Evolutionary conservation across 495 filamentous ascomycete species (phyloP), one percentile per base, ranked within the genome.

Genomic region (Platismatia glauca): DNA sequence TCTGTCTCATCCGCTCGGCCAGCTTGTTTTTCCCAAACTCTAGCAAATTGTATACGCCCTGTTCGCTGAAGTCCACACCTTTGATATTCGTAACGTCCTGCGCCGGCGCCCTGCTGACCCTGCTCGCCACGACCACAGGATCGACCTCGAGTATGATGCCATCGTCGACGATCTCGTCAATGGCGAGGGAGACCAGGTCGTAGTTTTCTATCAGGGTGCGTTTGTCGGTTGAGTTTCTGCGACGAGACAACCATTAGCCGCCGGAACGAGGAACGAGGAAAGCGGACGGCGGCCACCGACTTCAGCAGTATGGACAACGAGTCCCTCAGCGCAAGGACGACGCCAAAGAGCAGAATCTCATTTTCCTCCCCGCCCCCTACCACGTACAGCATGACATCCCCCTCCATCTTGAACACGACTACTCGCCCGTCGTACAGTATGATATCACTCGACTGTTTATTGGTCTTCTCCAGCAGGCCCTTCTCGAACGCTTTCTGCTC

Each of bases 191-290:
- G 61, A 96, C 89, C 12, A 86, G 82, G 71, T 97, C 94, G 78
- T 97, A 98, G 81, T 97, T 96, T 76, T 99, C 94, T 70, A 97
- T 85, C 64, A 97, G 89, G 13, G 93, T 97, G 64, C 94, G 89
- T 80, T 96, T 96, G 79, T 99, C 94, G 59, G 91, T 91, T 31
- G 90, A 89, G 76, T 92, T 92, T 74, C 88, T 93, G 65, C 60
- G 34, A 60, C 13, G 13, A 20, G 44, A 43, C 39, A 24, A 31
- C 12, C 18, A 53, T 67, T 39, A 65, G 64, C 15, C 27, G 15
- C 31, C 7, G 0, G 9, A 38, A 55, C 8, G 24, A 63, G 63
- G 31, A 37, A 11, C 48, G n/a, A 37, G 48, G n/a, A 39, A 50
- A 64, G 39, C 18, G 53, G 12, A 39, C 46, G 39, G 57, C 16